These are phyloP conservation scores for Fusarium duplospermum DNA, from an alignment of 2,329 filamentous ascomycete species.

Conservation along the genomic window DNA sequence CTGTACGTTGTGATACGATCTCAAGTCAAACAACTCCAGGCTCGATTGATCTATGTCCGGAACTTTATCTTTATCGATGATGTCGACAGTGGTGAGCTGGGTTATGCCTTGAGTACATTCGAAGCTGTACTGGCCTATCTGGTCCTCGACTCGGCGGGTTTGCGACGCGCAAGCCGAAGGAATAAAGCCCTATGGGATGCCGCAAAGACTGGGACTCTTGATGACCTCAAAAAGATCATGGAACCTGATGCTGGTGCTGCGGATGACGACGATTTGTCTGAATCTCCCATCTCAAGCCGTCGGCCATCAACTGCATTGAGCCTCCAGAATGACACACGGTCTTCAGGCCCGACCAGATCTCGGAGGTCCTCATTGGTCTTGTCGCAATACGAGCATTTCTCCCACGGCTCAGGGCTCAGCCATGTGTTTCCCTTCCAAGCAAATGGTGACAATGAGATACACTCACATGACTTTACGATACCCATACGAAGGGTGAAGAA, in stretches of 20 bases:
- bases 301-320: constrained; percentile 62
- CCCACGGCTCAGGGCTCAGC: constrained; percentile 70
- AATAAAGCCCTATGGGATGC: constrained; percentile 93
- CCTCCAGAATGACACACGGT: constrained; percentile 55
- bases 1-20: constrained; percentile 93
- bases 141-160: constrained; percentile 80
- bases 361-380: constrained; percentile 56
- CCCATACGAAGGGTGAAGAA: constrained; percentile 72
- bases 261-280: constrained; percentile 57
- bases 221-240: constrained; percentile 81
- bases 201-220: constrained; percentile 79
- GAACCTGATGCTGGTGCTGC: constrained; percentile 72
- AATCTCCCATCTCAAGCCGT: constrained; percentile 55
- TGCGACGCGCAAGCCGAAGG: constrained; percentile 85
- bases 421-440: constrained; percentile 93
- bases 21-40: constrained; percentile 87
- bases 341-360: constrained; percentile 39
- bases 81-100: constrained; percentile 94
- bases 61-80: constrained; percentile 99
- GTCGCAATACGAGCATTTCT: constrained; percentile 62
- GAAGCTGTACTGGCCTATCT: constrained; percentile 94
- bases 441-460: constrained; percentile 57
- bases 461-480: constrained; percentile 41
- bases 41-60: constrained; percentile 91
- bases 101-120: constrained; percentile 94